phyloP scores from a whole-genome alignment of 2,329 filamentous ascomycete genomes.

The Fusarium tanahbumbuense region DNA sequence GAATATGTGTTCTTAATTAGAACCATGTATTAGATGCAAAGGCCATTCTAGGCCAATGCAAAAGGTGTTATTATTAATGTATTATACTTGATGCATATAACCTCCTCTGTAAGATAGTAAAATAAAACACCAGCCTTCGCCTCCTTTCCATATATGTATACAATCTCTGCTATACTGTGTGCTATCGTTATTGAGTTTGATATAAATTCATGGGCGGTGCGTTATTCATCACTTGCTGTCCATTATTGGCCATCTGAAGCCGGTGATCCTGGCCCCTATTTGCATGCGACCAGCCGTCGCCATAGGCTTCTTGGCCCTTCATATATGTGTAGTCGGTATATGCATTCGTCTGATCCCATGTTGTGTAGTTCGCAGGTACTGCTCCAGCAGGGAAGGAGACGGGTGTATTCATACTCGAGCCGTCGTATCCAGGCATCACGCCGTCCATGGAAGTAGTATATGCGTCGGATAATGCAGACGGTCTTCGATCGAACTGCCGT shows the following conservation, averaged over 20 bases:
- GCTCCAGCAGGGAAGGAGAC: slow-evolving; percentile 54
- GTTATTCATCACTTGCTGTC: slow-evolving; percentile 28
- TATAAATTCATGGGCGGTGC: slow-evolving; percentile 21
- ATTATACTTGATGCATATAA: neutral
- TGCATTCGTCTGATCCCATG: slow-evolving; percentile 59
- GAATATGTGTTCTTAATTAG: neutral
- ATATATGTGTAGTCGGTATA: slow-evolving; percentile 50
- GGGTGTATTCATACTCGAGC: slow-evolving; percentile 47
- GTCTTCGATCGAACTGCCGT: slow-evolving; percentile 58
- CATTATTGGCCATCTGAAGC: slow-evolving; percentile 18
- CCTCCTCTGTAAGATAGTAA: neutral
- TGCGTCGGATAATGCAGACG: slow-evolving; percentile 57
- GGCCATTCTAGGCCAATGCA: neutral
- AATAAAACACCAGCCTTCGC: neutral
- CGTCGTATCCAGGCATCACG: slow-evolving; percentile 52
- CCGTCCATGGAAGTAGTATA: slow-evolving; percentile 57
- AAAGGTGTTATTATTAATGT: slow-evolving; percentile 13
- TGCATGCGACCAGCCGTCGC: slow-evolving; percentile 51
- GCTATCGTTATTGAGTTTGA: slow-evolving; percentile 22
- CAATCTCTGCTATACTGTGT: neutral
- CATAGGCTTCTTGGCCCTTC: slow-evolving; percentile 54
- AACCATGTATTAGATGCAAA: neutral
- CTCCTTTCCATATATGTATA: neutral
- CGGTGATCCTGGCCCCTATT: slow-evolving; percentile 19
- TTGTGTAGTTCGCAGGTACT: slow-evolving; percentile 53